These are phyloP conservation scores for Penicillium sp. DNA, from an alignment of 2,329 filamentous ascomycete genomes.

Conservation along the genomic window DNA sequence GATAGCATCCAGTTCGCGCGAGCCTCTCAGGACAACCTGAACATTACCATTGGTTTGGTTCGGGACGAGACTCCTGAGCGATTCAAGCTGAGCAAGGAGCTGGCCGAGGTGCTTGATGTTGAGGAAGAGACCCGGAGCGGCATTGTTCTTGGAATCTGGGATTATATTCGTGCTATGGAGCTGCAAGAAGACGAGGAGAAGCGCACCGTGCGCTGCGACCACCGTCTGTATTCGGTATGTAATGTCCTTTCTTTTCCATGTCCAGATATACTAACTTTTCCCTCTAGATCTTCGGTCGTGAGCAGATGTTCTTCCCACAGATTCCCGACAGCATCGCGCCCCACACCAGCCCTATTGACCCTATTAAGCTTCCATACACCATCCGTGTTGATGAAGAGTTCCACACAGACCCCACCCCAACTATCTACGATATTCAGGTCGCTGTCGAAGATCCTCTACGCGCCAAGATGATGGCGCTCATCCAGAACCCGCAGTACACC, in stretches of 20 bases:
- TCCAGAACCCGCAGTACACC: constrained; percentile 70
- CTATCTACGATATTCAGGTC: constrained; percentile 87
- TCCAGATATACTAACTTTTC: constrained; percentile 5
- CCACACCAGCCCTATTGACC: constrained; percentile 77
- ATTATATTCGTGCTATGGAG: constrained; percentile 83
- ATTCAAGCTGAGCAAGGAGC: constrained; percentile 73
- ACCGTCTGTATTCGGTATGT: constrained; percentile 72
- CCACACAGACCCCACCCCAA: constrained; percentile 72
- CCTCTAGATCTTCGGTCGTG: constrained; percentile 68
- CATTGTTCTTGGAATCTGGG: constrained; percentile 89
- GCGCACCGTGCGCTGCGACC: constrained; percentile 87
- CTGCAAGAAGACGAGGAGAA: constrained; percentile 95
- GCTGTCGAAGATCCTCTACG: constrained; percentile 80
- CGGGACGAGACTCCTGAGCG: constrained; percentile 85
- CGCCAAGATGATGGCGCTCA: constrained; percentile 63
- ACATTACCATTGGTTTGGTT: constrained; percentile 83
- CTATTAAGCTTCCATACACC: constrained; percentile 84
- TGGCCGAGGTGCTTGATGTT: constrained; percentile 84
- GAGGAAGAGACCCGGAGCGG: constrained; percentile 84
- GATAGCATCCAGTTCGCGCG: constrained; percentile 91
- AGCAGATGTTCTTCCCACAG: constrained; percentile 81
- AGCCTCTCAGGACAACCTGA: constrained; percentile 87
- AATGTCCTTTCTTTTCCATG: not conserved
- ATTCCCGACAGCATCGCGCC: constrained; percentile 76
- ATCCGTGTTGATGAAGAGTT: constrained; percentile 88